Conservation (phyloP, 129 eudicot genomes). For the Heracleum sosnowskyi region DNA sequence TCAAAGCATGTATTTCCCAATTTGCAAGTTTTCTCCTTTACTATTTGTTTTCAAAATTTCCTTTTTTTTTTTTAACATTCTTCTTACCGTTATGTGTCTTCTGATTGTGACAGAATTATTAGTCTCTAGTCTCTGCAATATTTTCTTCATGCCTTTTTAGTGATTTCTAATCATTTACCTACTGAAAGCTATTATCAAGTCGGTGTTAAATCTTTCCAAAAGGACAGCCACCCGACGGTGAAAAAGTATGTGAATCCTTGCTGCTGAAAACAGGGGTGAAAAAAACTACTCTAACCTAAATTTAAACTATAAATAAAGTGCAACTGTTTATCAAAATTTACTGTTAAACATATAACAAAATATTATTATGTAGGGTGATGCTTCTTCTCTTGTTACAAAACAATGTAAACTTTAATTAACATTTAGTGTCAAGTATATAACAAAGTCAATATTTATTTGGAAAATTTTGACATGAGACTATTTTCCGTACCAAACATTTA, state of each 20-base stretch:
- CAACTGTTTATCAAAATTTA: too few species aligned
- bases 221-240: background rate
- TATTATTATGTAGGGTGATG: too few species aligned
- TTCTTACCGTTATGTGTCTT: background rate
- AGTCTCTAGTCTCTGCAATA: background rate
- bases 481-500: background rate
- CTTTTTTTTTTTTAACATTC: background rate
- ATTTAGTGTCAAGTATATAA: too few species aligned
- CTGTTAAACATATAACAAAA: background rate
- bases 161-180: background rate
- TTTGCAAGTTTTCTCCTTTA: background rate
- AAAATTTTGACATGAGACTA: background rate
- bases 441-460: background rate
- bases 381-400: too few species aligned
- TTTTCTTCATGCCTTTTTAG: background rate
- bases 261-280: background rate
- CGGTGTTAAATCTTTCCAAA: background rate
- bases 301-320: background rate
- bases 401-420: too few species aligned
- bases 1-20: background rate
- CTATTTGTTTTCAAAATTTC: background rate
- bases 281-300: background rate
- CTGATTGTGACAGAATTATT: background rate
- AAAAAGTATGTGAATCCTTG: background rate
- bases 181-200: background rate